Conservation (phyloP, 306 rosid genomes). For the Gastrolobium bilobum region DNA sequence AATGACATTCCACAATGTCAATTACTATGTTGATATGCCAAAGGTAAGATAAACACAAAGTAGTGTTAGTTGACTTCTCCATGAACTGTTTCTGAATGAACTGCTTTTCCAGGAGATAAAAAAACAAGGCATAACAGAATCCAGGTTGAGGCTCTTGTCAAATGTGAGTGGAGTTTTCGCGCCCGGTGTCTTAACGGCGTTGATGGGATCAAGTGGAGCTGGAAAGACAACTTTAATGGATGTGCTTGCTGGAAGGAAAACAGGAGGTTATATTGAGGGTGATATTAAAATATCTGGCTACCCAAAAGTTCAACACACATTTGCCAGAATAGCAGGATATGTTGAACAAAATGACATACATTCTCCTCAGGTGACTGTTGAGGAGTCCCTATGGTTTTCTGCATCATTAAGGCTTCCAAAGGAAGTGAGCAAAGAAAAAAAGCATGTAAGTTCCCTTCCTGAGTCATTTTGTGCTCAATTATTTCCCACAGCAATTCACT, state of each 20-base stretch:
- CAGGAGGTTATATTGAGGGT: constrained; percentile 89
- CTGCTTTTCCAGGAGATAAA: constrained; percentile 63
- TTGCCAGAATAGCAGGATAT: constrained; percentile 86
- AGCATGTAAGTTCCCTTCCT: constrained; percentile 59
- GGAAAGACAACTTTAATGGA: constrained; percentile 96
- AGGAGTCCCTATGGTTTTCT: constrained; percentile 85
- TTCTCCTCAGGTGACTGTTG: constrained; percentile 91
- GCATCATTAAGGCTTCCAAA: constrained; percentile 81
- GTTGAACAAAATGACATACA: constrained; percentile 93
- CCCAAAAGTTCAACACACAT: constrained; percentile 77
- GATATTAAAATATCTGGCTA: constrained; percentile 78
- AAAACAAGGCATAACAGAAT: constrained; percentile 68
- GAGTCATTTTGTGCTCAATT: not conserved
- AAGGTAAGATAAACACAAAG: constrained; percentile 54
- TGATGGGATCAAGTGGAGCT: constrained; percentile 91
- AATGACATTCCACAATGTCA: constrained; percentile 81
- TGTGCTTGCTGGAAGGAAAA: constrained; percentile 92
- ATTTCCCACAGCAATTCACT: constrained; percentile 4
- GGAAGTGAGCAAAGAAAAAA: constrained; percentile 66
- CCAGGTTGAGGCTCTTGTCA: constrained; percentile 73
- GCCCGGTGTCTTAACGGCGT: constrained; percentile 86
- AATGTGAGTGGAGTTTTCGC: constrained; percentile 86
- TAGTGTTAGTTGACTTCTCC: not conserved
- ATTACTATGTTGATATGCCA: constrained; percentile 86
- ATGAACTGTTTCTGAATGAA: not conserved